Evolutionary conservation across 139 green algal genomes (phyloP).

Genomic region (Chlorella vulgaris): DNA sequence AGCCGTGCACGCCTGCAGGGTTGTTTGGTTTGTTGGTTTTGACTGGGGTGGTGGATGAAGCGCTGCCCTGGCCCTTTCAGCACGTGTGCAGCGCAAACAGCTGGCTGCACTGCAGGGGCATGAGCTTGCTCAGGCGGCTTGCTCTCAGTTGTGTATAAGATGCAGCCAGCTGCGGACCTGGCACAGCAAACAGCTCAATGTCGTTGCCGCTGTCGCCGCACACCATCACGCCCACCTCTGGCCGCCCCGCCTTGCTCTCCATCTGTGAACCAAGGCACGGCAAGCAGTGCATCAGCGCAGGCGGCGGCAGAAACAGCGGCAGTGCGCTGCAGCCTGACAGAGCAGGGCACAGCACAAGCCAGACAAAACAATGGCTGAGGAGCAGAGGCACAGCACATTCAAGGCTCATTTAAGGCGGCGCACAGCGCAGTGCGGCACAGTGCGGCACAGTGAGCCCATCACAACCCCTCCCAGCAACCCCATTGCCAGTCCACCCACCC

Average conservation of each 20-base stretch:
- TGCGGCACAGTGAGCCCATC: too few species aligned
- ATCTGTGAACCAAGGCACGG: constrained; percentile 13
- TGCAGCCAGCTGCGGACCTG: constrained; percentile 63
- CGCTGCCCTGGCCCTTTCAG: neutral
- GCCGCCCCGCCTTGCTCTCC: constrained; percentile 20
- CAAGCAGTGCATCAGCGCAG: neutral
- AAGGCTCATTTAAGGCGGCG: too few species aligned
- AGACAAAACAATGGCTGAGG: too few species aligned
- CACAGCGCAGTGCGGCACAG: too few species aligned
- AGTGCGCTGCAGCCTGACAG: neutral
- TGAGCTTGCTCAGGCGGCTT: neutral
- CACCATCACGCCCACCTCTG: constrained; percentile 71
- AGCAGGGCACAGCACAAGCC: neutral
- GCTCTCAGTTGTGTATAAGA: neutral
- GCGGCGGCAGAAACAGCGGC: neutral
- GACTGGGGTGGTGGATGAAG: too few species aligned
- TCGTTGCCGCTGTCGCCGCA: constrained; percentile 96
- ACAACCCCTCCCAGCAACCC: too few species aligned
- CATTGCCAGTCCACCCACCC: too few species aligned
- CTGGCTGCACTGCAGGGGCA: too few species aligned
- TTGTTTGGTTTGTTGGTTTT: too few species aligned
- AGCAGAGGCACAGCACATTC: too few species aligned
- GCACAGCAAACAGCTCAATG: constrained; percentile 87
- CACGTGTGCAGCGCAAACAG: neutral
- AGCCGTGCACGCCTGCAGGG: constrained; percentile 68